phyloP scores from a whole-genome alignment of 768 basidiomycete genomes.

The Daedaleopsis nitida region DNA sequence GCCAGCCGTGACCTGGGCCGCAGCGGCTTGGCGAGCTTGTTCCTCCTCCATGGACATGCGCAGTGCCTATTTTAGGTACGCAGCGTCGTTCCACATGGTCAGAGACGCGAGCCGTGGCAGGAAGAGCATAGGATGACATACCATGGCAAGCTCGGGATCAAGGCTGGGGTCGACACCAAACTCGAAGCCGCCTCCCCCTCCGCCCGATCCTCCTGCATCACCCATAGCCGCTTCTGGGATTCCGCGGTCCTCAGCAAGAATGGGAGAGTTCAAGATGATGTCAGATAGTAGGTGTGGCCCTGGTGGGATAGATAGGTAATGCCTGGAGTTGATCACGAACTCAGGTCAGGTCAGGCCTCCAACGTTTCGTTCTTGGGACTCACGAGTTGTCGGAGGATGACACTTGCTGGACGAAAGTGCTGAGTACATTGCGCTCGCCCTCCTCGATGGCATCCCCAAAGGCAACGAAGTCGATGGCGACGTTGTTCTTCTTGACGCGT shows the following conservation, averaged over 20 bases:
- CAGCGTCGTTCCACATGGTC: background rate
- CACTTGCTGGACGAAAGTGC: constrained; percentile 81
- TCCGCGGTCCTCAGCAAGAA: constrained; percentile 79
- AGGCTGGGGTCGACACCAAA: constrained; percentile 94
- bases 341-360: background rate
- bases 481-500: constrained; percentile 99
- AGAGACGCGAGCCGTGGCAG: background rate
- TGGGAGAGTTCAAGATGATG: constrained; percentile 73
- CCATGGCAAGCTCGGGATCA: constrained; percentile 97
- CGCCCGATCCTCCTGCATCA: constrained; percentile 45
- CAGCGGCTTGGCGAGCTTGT: constrained; percentile 68
- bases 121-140: constrained; percentile 36
- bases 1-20: constrained; percentile 39
- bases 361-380: constrained; percentile 32
- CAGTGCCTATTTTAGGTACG: constrained; percentile 61
- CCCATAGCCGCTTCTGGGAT: constrained; percentile 65
- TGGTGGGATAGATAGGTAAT: constrained; percentile 78
- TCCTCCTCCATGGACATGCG: constrained; percentile 98
- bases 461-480: constrained; percentile 87
- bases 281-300: constrained; percentile 85
- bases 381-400: constrained; percentile 86
- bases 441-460: constrained; percentile 91
- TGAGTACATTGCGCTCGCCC: constrained; percentile 69
- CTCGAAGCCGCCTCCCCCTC: constrained; percentile 61
- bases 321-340: constrained; percentile 49